phyloP scores from a whole-genome alignment of 352 stramenopile genomes.

The Plasmopara muralis region DNA sequence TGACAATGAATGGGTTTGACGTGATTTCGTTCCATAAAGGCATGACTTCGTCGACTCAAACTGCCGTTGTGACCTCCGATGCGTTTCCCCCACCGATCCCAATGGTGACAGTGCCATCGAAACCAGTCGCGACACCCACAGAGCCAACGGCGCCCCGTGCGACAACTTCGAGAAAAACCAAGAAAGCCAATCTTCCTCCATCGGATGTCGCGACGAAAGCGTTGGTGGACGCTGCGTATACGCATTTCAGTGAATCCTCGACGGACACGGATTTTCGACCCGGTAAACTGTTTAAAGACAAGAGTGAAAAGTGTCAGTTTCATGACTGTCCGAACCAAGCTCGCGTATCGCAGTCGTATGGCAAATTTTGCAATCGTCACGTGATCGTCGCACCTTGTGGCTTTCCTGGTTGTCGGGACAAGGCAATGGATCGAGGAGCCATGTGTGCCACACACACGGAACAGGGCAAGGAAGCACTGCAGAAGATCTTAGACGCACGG shows the following conservation, averaged over 20 bases:
- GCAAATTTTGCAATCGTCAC: slow-evolving; percentile 83
- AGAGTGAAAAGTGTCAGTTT: slow-evolving; percentile 70
- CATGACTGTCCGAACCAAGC: slow-evolving; percentile 72
- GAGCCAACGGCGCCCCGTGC: neutral
- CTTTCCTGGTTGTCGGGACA: slow-evolving; percentile 80
- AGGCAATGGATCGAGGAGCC: slow-evolving; percentile 43
- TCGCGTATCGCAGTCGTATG: slow-evolving; percentile 66
- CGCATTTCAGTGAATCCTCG: slow-evolving; percentile 30
- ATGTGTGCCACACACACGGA: slow-evolving; percentile 73
- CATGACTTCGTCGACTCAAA: slow-evolving; percentile 3
- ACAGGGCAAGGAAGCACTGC: slow-evolving; percentile 64
- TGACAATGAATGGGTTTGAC: slow-evolving; percentile 31
- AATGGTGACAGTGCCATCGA: neutral
- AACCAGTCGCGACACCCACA: neutral
- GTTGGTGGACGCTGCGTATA: slow-evolving; percentile 34
- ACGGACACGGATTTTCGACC: slow-evolving; percentile 44
- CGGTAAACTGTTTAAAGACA: slow-evolving; percentile 49
- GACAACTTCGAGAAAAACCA: slow-evolving; percentile 1
- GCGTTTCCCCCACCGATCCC: slow-evolving; percentile 3
- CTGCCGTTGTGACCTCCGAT: neutral
- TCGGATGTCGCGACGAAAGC: slow-evolving; percentile 6
- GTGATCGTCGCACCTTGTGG: slow-evolving; percentile 80
- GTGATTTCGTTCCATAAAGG: slow-evolving; percentile 30
- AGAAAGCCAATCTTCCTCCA: neutral
- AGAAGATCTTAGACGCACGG: slow-evolving; percentile 49